phyloP scores from a whole-genome alignment of 2,329 filamentous ascomycete species.

The Verruconis gallopava region DNA sequence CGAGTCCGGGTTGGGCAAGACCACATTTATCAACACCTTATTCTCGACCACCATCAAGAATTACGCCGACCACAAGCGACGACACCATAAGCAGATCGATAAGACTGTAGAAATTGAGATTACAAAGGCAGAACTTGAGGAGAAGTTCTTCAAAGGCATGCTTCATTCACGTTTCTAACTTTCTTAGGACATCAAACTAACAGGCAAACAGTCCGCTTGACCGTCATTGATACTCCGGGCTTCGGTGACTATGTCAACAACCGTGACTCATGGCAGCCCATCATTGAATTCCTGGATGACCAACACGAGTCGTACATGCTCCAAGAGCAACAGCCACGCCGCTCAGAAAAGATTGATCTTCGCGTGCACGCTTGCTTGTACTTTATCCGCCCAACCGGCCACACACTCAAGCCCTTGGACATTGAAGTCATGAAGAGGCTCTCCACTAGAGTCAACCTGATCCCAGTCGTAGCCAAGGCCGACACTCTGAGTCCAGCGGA shows the following conservation, averaged over 20 bases:
- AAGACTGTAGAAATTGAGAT: constrained; percentile 99
- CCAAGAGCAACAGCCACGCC: constrained; percentile 97
- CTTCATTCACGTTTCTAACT: neutral
- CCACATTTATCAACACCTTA: constrained; percentile 99
- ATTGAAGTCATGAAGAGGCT: constrained; percentile 99
- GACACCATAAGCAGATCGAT: constrained; percentile 98
- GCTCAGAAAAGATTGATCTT: constrained; percentile 97
- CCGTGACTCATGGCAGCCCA: constrained; percentile 98
- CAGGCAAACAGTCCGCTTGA: constrained; percentile 67
- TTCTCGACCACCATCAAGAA: constrained; percentile 99
- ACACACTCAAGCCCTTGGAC: constrained; percentile 95
- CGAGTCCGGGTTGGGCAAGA: constrained; percentile 97
- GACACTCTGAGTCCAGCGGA: constrained; percentile 92
- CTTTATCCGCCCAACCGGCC: constrained; percentile 97
- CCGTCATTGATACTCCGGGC: constrained; percentile 96
- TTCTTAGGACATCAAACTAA: constrained; percentile 1
- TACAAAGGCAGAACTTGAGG: constrained; percentile 97
- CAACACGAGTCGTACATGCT: constrained; percentile 99
- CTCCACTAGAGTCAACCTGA: constrained; percentile 94
- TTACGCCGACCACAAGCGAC: constrained; percentile 98
- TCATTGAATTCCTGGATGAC: constrained; percentile 99
- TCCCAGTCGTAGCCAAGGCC: constrained; percentile 96
- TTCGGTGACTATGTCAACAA: constrained; percentile 99
- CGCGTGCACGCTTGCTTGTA: constrained; percentile 97
- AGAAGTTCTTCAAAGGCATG: constrained; percentile 99